Conservation (phyloP, 2,329 filamentous ascomycete species). For the Ustulina deusta region DNA sequence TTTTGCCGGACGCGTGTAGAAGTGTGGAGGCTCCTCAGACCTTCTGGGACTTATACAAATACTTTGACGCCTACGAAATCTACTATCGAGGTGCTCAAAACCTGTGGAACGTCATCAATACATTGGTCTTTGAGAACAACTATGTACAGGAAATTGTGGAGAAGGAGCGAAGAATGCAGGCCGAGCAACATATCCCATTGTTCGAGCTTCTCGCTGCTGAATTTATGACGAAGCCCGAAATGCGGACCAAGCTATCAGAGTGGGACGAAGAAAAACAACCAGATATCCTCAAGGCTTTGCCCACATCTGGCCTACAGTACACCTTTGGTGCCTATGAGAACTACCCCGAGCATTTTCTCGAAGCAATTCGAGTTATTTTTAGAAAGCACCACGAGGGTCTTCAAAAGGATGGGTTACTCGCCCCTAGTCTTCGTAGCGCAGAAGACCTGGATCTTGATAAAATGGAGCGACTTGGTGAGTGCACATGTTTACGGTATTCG, state of each 20-base stretch:
- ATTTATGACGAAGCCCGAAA: slow-evolving; percentile 26
- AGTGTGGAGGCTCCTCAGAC: slow-evolving; percentile 37
- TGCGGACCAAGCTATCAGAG: slow-evolving; percentile 35
- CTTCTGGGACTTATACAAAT: slow-evolving; percentile 60
- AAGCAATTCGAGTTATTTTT: slow-evolving; percentile 38
- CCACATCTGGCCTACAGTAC: slow-evolving; percentile 30
- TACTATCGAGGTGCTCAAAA: slow-evolving; percentile 62
- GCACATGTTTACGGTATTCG: neutral
- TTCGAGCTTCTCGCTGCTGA: slow-evolving; percentile 41
- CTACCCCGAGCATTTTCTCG: slow-evolving; percentile 31
- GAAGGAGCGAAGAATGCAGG: slow-evolving; percentile 8
- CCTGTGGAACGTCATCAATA: slow-evolving; percentile 60
- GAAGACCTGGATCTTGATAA: neutral
- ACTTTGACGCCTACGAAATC: slow-evolving; percentile 62
- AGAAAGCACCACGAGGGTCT: slow-evolving; percentile 31
- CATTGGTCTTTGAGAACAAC: slow-evolving; percentile 57
- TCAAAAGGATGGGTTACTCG: slow-evolving; percentile 14
- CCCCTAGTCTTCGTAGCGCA: neutral
- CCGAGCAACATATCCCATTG: slow-evolving; percentile 13
- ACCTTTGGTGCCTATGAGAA: slow-evolving; percentile 35
- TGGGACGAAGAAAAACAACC: slow-evolving; percentile 37
- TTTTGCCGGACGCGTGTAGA: slow-evolving; percentile 33
- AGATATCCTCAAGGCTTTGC: slow-evolving; percentile 41
- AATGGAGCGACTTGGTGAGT: slow-evolving; percentile 20
- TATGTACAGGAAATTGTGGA: slow-evolving; percentile 36